A percentile compares a stretch with the other conserved stretches of the same genome.
These are phyloP conservation scores for Naumovozyma castellii DNA, from an alignment of 805 yeast genomes.

Conservation along the genomic window DNA sequence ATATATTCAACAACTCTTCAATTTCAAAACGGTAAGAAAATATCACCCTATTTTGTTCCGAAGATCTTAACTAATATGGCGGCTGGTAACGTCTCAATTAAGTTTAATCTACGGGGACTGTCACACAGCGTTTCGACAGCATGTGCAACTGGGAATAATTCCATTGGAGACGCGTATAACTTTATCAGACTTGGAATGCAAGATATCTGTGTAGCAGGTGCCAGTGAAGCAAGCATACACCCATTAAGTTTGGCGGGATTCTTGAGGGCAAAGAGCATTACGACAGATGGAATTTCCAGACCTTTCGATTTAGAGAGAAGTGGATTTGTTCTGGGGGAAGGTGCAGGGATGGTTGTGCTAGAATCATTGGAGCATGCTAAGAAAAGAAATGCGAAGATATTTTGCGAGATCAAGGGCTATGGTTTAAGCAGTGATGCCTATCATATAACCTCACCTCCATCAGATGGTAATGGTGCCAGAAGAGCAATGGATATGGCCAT, in stretches of 20 bases:
- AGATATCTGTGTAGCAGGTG: slow-evolving; percentile 88
- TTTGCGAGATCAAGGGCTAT: slow-evolving; percentile 78
- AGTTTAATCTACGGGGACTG: slow-evolving; percentile 71
- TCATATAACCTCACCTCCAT: slow-evolving; percentile 87
- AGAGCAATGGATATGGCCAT: slow-evolving; percentile 77
- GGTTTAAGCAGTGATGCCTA: slow-evolving; percentile 88
- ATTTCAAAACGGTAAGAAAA: slow-evolving; percentile 35
- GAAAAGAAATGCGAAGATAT: slow-evolving; percentile 52
- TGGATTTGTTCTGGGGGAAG: slow-evolving; percentile 93
- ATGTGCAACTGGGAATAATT: slow-evolving; percentile 91
- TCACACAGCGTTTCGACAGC: slow-evolving; percentile 87
- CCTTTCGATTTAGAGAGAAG: slow-evolving; percentile 75
- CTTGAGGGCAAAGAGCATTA: slow-evolving; percentile 77
- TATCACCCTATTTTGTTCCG: slow-evolving; percentile 84
- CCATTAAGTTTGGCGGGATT: slow-evolving; percentile 87
- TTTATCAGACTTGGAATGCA: slow-evolving; percentile 74
- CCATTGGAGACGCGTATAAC: slow-evolving; percentile 86
- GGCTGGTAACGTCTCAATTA: slow-evolving; percentile 79
- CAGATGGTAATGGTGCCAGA: slow-evolving; percentile 74
- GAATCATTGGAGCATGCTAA: slow-evolving; percentile 74
- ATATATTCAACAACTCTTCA: slow-evolving; percentile 43
- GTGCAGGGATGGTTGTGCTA: slow-evolving; percentile 71
- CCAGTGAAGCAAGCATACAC: slow-evolving; percentile 78
- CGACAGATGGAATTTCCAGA: slow-evolving; percentile 56
- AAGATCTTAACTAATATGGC: slow-evolving; percentile 85